Evolutionary conservation across 768 basidiomycete genomes (phyloP).

Genomic region (Tulasnella sp.): DNA sequence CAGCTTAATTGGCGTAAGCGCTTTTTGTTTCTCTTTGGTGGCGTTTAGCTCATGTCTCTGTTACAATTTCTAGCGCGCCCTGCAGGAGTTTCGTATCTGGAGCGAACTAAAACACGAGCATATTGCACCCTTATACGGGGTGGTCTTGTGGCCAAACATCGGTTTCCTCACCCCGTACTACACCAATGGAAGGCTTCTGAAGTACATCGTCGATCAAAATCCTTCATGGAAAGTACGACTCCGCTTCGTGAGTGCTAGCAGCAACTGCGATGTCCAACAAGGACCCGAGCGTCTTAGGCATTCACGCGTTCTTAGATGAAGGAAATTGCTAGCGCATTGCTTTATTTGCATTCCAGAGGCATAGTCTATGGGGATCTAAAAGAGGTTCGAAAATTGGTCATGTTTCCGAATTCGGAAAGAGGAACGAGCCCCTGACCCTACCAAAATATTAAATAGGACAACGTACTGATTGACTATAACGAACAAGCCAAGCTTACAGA

Average conservation of each 20-base stretch:
- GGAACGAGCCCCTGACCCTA: background rate
- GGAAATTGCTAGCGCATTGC: background rate
- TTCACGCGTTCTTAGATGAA: background rate
- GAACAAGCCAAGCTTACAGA: background rate
- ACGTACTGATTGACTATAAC: background rate
- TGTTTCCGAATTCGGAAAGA: background rate
- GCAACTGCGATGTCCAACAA: background rate
- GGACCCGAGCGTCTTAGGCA: background rate
- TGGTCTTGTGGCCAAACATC: background rate
- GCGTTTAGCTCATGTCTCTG: background rate
- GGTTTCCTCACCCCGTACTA: background rate
- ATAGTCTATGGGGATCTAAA: constrained; percentile 5
- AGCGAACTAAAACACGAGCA: background rate
- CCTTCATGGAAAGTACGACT: background rate
- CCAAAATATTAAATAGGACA: background rate
- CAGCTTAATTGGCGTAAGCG: background rate
- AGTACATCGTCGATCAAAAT: background rate
- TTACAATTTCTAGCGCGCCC: too few relatives aligned
- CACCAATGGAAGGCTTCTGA: background rate
- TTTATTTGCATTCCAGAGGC: background rate
- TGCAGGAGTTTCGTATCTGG: constrained; percentile 3
- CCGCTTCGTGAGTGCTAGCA: background rate
- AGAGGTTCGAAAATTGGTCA: background rate
- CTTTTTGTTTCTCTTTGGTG: too few relatives aligned
- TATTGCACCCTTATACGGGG: background rate